These are phyloP conservation scores for Globisporangium rhizosaccharum DNA, from an alignment of 352 stramenopile genomes.

Conservation along the genomic window DNA sequence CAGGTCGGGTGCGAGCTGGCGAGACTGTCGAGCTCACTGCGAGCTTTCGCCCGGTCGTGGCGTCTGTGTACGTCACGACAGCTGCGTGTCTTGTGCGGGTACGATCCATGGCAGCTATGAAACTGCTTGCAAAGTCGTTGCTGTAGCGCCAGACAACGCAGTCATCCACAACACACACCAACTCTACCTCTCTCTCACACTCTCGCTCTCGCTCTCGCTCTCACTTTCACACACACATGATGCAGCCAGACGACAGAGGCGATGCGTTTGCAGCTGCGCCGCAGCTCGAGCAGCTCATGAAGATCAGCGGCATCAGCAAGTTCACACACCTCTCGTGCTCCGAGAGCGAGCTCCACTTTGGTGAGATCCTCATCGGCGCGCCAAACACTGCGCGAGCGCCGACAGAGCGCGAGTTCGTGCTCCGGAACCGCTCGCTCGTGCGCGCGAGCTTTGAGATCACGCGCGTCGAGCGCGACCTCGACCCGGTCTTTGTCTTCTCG, in stretches of 20 bases:
- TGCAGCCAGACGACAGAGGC: conserved; percentile 21
- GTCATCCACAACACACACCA: not conserved
- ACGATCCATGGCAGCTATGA: conserved; percentile 8
- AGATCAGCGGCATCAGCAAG: conserved; percentile 87
- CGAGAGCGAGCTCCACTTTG: conserved; percentile 79
- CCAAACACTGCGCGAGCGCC: conserved; percentile 30
- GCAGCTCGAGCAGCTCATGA: conserved; percentile 54
- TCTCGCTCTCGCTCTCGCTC: not conserved
- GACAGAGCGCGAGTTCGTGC: conserved; percentile 76
- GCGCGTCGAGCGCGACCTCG: conserved; percentile 79
- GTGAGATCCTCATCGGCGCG: conserved; percentile 71
- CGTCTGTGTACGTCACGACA: conserved; percentile 85
- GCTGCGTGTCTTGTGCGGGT: conserved; percentile 58
- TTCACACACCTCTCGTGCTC: conserved; percentile 85
- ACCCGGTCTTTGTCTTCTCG: conserved; percentile 81
- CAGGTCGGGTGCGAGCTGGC: conserved; percentile 61
- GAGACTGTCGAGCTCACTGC: conserved; percentile 59
- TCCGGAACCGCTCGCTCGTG: conserved; percentile 90
- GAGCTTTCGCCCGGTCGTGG: conserved; percentile 61
- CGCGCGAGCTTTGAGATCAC: conserved; percentile 71
- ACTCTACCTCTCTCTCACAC: not conserved
- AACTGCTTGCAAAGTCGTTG: conserved; percentile 4
- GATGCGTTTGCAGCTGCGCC: conserved; percentile 19
- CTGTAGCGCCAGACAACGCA: not conserved
- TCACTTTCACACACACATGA: not conserved